A percentile compares a stretch with the other conserved stretches of the same genome.
Conservation (phyloP, 768 basidiomycete species). For the Paxillus rubicundulus region DNA sequence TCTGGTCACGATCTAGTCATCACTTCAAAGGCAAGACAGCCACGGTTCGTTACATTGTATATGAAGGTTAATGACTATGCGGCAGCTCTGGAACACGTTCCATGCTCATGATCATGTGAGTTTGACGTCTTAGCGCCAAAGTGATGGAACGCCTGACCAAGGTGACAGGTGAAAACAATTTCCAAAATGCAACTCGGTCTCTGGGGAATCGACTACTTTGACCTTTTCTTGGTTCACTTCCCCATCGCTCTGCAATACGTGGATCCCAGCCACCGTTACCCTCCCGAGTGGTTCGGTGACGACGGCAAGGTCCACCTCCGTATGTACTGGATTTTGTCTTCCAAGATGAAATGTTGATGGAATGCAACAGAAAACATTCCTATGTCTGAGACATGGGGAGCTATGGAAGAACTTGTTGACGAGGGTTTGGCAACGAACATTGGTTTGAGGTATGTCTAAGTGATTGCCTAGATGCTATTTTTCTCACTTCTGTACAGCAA, state of each 20-base stretch:
- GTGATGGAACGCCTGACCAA: neutral
- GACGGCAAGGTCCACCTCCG: constrained; percentile 67
- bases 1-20: constrained; percentile 49
- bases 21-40: constrained; percentile 64
- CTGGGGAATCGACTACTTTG: constrained; percentile 87
- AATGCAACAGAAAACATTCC: constrained; percentile 53
- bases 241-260: constrained; percentile 81
- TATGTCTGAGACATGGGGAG: constrained; percentile 80
- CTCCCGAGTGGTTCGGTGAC: constrained; percentile 79
- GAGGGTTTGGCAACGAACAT: constrained; percentile 73
- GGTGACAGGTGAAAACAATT: constrained; percentile 49
- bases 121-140: neutral
- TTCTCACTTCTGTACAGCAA: constrained; percentile 47
- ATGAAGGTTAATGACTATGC: constrained; percentile 5
- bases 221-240: constrained; percentile 82
- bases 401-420: constrained; percentile 78
- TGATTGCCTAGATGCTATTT: neutral
- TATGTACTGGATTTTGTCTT: constrained; percentile 30
- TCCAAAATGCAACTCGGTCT: constrained; percentile 64
- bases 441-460: constrained; percentile 56
- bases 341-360: neutral
- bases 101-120: constrained; percentile 75
- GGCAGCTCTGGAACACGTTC: constrained; percentile 84
- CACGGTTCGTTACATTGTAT: neutral
- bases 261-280: constrained; percentile 71